Evolutionary conservation across 1,284 basidiomycete species (phyloP), one percentile per base, ranked within the genome.

Genomic region (Ganoderma sinense): DNA sequence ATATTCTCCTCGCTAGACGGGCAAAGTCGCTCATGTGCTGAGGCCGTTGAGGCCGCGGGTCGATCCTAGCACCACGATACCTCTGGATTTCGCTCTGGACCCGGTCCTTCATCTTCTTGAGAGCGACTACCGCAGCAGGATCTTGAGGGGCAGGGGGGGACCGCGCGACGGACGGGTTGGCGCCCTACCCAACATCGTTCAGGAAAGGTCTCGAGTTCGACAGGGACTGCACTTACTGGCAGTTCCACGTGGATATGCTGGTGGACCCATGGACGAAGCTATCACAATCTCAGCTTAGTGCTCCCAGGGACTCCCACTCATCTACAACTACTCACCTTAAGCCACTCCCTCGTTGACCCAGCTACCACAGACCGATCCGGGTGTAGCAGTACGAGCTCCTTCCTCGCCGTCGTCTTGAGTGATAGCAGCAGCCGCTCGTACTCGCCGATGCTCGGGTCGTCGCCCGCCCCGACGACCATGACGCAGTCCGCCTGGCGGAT

Each of bases 401-500:
- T 99, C 71, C 98, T 85, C 20, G 98, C 97, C 0, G 97, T 99
- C 1, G 97, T 99, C 84, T 99, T 99, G 89, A 96, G 92, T 7
- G 96, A 95, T 55, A 97, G 88, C 60, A 99, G 83, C 14, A 99
- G 83, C 64, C 97, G 90, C 80, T 99, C 97, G 77, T 96, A 97
- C 83, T 98, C 97, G 31, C 97, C 97, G 23, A 96, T 85, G 55
- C 86, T 87, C 0, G 95, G 94, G 80, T 98, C 97, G 73, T 97
- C 96, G 2, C 95, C 96, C 87, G 97, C 95, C 14, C 97, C 97
- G 43, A 99, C 93, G 26, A 99, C 90, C 86, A 99, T 92, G 23
- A 99, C 94, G 78, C 93, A 97, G 82, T 99, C 97, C 16, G 98
- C 98, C 90, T 97, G 96, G 33, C 95, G 89, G 72, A 98, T 97